Base-by-base conservation (phyloP, 768 basidiomycete species). In the Pulveroboletus sp. region DNA sequence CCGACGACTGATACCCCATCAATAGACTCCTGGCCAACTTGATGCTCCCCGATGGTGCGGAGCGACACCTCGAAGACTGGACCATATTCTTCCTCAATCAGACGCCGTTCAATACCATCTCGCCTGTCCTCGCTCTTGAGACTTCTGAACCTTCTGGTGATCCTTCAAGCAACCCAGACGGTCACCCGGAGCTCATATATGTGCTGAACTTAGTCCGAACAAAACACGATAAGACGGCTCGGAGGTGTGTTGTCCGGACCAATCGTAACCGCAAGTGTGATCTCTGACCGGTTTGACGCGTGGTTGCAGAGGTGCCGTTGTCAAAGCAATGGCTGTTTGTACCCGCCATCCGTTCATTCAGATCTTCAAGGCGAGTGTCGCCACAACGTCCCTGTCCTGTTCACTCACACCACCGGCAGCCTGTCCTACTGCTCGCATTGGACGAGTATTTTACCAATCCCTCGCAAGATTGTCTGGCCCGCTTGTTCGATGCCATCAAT, bases 21-120 rank as follows among this genome's bases (percentile, higher is more conserved):
- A 2, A 35, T 49, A 97, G 94, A 49, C 79, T 94, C 15, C 77
- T 99, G 5, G 96, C 96, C 4, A 95, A 95, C 73, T 80, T 95
- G 53, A 99, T 99, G 96, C 79, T 99, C 18, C 96, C 96, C 10
- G 96, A 99, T 68, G 96, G 96, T 6, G 96, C 93, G 28, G 95
- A 99, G 71, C 83, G 87, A 44, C 89, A 95, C 54, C 72, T 87
- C 21, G 92, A 95, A 66, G 96, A 98, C 69, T 98, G 94, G 94
- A 98, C 96, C 6, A 84, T 97, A 39, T 99, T 99, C 77, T 96
- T 95, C 69, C 80, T 99, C 50, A 97, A 97, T 65, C 96, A 97
- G 70, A 92, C 89, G 0, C 77, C 84, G 0, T 89, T 86, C 71
- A 93, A 93, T 63, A 85, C 84, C 15, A 90, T 95, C 56, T 80